phyloP scores from a whole-genome alignment of 176 grass and related monocot species.

The Ampelocalamus luodianensis region DNA sequence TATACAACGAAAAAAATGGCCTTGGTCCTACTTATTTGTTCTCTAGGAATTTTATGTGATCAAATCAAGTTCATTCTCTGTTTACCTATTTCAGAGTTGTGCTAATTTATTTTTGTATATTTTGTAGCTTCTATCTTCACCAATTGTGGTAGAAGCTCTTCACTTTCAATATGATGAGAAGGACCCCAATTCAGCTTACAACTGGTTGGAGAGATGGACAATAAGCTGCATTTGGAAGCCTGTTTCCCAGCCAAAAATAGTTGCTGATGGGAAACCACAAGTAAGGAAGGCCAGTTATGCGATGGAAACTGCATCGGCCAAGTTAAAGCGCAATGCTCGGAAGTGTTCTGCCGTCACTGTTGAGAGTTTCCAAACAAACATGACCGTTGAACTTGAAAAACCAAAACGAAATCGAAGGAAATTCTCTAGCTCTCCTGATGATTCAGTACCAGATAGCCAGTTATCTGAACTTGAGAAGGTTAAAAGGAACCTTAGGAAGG shows the following conservation, averaged over 20 bases:
- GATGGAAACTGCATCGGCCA: slow-evolving; percentile 84
- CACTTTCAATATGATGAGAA: slow-evolving; percentile 70
- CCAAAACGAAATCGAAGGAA: slow-evolving; percentile 61
- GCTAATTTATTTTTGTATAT: slow-evolving; percentile 33
- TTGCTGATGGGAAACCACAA: slow-evolving; percentile 59
- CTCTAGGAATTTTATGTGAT: slow-evolving; percentile 25
- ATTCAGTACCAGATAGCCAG: slow-evolving; percentile 67
- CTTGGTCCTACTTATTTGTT: slow-evolving; percentile 25
- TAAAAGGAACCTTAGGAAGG: slow-evolving; percentile 87
- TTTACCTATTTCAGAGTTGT: slow-evolving; percentile 8
- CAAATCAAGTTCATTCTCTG: background rate
- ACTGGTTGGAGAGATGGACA: slow-evolving; percentile 90
- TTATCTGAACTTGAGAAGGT: slow-evolving; percentile 93
- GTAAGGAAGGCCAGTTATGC: slow-evolving; percentile 61
- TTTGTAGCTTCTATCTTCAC: slow-evolving; percentile 72
- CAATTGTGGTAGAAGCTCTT: slow-evolving; percentile 54
- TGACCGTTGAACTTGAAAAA: slow-evolving; percentile 63
- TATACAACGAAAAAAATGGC: background rate
- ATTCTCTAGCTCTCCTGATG: slow-evolving; percentile 41
- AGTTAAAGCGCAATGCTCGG: slow-evolving; percentile 67
- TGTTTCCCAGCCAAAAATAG: slow-evolving; percentile 58
- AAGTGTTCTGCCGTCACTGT: slow-evolving; percentile 44
- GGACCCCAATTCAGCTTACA: slow-evolving; percentile 72
- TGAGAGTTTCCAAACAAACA: slow-evolving; percentile 55
- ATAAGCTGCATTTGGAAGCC: slow-evolving; percentile 62